Conservation (phyloP, 495 filamentous ascomycete species). For the Aspergillus incahuasiensis region DNA sequence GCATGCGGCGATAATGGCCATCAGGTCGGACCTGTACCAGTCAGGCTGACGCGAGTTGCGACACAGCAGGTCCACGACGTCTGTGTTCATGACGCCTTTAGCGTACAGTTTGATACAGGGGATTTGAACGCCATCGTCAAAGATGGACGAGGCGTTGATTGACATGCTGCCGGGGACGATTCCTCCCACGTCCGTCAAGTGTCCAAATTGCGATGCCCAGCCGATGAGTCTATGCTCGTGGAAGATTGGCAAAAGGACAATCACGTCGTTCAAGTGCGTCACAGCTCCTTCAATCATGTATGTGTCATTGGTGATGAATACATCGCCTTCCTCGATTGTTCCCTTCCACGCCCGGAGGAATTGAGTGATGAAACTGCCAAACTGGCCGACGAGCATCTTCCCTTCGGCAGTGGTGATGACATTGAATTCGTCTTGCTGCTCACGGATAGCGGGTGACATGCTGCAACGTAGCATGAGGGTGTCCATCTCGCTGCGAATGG, state of each 20-base stretch:
- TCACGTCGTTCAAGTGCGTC: constrained; percentile 46
- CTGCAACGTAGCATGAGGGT: constrained; percentile 47
- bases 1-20: constrained; percentile 45
- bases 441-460: constrained; percentile 49
- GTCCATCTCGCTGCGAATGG: constrained; percentile 48
- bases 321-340: constrained; percentile 43
- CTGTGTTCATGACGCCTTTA: constrained; percentile 37
- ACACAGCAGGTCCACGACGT: constrained; percentile 41
- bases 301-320: constrained; percentile 49
- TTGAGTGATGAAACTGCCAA: constrained; percentile 47
- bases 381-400: constrained; percentile 49
- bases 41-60: constrained; percentile 47
- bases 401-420: constrained; percentile 45
- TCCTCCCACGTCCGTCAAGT: constrained; percentile 48
- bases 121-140: constrained; percentile 50
- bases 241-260: constrained; percentile 45
- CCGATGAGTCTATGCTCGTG: constrained; percentile 39
- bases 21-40: constrained; percentile 47
- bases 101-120: constrained; percentile 45
- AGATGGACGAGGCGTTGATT: constrained; percentile 46
- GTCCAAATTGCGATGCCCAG: constrained; percentile 48
- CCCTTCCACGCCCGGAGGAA: constrained; percentile 43
- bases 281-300: constrained; percentile 48
- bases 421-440: constrained; percentile 52
- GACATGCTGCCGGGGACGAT: constrained; percentile 50